phyloP scores from a whole-genome alignment of 1,284 basidiomycete species.

The Tilletia caries region DNA sequence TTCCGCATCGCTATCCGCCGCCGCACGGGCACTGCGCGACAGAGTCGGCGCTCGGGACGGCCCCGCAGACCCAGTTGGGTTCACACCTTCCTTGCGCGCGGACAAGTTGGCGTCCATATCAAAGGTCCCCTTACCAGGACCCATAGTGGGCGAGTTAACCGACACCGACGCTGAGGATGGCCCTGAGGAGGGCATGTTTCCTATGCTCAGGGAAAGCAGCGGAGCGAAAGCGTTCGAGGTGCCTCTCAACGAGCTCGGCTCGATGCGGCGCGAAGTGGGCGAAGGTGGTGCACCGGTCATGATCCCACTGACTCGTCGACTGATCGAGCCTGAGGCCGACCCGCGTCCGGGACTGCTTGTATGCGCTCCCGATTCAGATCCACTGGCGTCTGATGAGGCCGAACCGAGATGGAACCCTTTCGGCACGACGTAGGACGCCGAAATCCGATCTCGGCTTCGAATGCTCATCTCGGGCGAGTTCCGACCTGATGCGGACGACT shows the following conservation, averaged over 20 bases:
- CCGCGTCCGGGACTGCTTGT: conserved; percentile 23
- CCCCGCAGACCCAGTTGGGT: no score
- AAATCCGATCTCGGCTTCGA: conserved; percentile 13
- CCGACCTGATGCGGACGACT: conserved; percentile 24
- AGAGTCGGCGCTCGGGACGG: neutral
- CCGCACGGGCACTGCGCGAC: neutral
- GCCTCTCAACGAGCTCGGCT: conserved; percentile 15
- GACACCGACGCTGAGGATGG: no score
- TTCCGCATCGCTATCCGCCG: neutral
- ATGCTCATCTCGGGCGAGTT: conserved; percentile 29
- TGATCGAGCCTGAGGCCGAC: conserved; percentile 24
- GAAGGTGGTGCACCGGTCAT: conserved; percentile 26
- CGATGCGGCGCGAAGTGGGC: conserved; percentile 19
- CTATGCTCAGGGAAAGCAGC: conserved; percentile 25
- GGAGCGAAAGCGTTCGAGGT: conserved; percentile 35
- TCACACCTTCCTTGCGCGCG: no score
- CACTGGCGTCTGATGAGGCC: conserved; percentile 2
- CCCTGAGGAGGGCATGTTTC: neutral
- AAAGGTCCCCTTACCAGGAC: neutral
- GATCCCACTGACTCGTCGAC: conserved; percentile 29
- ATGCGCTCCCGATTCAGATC: conserved; percentile 14
- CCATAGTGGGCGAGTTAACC: no score
- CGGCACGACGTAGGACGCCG: conserved; percentile 11
- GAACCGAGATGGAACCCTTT: conserved; percentile 20
- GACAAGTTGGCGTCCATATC: neutral